Evolutionary conservation across 495 filamentous ascomycete genomes (phyloP).

Genomic region (Diplogelasinospora grovesii): DNA sequence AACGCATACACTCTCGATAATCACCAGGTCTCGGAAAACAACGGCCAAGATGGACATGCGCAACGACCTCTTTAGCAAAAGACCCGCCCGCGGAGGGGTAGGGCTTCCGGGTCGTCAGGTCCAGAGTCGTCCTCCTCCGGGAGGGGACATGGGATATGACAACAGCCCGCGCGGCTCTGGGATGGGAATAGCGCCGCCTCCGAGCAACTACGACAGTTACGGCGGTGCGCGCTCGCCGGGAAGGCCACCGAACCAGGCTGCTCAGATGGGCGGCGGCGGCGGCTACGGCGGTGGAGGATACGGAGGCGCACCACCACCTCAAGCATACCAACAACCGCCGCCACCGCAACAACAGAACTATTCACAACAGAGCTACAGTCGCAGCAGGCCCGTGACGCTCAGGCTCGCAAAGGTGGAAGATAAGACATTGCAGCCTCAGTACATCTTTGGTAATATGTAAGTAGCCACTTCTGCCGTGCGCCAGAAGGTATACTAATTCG

Average conservation of each 20-base stretch:
- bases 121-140: conserved; percentile 3
- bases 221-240: conserved; percentile 11
- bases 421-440: conserved; percentile 32
- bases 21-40: no score
- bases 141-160: conserved; percentile 13
- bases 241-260: conserved; percentile 6
- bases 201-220: conserved; percentile 14
- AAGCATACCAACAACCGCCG: no score
- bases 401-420: conserved; percentile 36
- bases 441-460: conserved; percentile 38
- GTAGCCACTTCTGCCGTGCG: background rate
- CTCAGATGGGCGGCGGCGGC: conserved; percentile 4
- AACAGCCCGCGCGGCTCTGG: no score
- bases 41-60: conserved; percentile 32
- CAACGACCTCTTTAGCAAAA: conserved; percentile 34
- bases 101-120: background rate
- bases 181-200: conserved; percentile 12
- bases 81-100: conserved; percentile 21
- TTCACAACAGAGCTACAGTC: conserved; percentile 5
- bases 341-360: no score
- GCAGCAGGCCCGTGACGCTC: conserved; percentile 14
- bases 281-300: conserved; percentile 12
- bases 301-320: no score
- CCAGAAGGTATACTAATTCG: background rate
- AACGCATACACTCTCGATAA: no score